A percentile compares a stretch with the other conserved stretches of the same genome.
phyloP scores from a whole-genome alignment of 2,329 filamentous ascomycete species.

The Dothistroma septosporum region DNA sequence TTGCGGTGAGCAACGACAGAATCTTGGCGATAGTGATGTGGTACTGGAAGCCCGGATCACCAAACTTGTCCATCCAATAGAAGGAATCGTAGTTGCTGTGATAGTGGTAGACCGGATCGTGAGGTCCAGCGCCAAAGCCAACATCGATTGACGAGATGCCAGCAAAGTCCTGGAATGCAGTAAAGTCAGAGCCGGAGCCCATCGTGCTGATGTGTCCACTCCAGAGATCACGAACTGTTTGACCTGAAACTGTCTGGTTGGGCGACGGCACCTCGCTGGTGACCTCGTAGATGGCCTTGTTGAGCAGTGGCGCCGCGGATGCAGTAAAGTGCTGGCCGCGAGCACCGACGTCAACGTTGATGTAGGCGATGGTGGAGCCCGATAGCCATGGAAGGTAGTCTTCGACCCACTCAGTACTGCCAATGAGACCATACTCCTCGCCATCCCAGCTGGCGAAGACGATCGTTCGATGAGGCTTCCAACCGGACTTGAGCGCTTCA shows the following conservation, averaged over 20 bases:
- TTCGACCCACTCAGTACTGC: conserved; percentile 90
- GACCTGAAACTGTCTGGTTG: conserved; percentile 67
- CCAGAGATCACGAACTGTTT: conserved; percentile 65
- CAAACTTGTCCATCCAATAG: conserved; percentile 76
- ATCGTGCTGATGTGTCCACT: conserved; percentile 53
- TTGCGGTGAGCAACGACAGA: conserved; percentile 44
- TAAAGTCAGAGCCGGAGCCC: conserved; percentile 51
- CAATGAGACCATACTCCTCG: conserved; percentile 78
- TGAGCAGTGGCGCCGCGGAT: conserved; percentile 69
- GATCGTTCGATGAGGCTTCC: conserved; percentile 83
- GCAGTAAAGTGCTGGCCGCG: conserved; percentile 60
- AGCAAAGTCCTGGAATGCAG: conserved; percentile 51
- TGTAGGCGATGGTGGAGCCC: conserved; percentile 69
- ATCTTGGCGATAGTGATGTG: conserved; percentile 50
- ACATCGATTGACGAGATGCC: conserved; percentile 49
- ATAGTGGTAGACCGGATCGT: conserved; percentile 64
- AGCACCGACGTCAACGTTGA: conserved; percentile 79
- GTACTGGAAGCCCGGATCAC: conserved; percentile 61
- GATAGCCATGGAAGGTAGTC: conserved; percentile 80
- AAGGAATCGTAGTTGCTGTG: conserved; percentile 83
- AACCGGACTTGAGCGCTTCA: conserved; percentile 65
- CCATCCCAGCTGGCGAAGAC: conserved; percentile 72
- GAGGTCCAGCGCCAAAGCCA: conserved; percentile 38
- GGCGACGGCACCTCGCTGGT: conserved; percentile 58
- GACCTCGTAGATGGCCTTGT: conserved; percentile 66